Evolutionary conservation across 164 flowering plant genomes (phyloP).

Genomic region (Chloranthus sessilifolius): DNA sequence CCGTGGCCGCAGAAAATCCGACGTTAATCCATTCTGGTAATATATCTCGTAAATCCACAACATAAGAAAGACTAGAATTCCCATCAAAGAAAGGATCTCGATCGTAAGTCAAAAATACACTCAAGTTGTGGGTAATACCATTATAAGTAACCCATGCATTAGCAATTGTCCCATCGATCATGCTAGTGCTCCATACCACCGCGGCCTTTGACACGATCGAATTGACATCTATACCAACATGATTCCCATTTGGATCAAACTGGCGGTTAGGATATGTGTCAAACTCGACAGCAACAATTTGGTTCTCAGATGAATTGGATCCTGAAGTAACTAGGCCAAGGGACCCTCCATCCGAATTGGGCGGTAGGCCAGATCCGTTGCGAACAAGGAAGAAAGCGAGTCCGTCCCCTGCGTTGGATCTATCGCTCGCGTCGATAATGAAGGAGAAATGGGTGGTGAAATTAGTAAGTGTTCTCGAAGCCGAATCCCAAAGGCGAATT

Average conservation of each 20-base stretch:
- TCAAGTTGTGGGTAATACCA: slow-evolving; percentile 18
- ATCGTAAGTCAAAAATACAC: slow-evolving; percentile 6
- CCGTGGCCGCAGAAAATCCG: slow-evolving; percentile 24
- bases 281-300: slow-evolving; percentile 35
- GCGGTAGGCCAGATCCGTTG: slow-evolving; percentile 17
- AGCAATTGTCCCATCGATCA: slow-evolving; percentile 1
- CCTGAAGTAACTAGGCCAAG: slow-evolving; percentile 30
- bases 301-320: slow-evolving; percentile 1
- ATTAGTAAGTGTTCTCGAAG: slow-evolving; percentile 24
- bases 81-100: background rate
- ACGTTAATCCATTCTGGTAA: slow-evolving; percentile 24
- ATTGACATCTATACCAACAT: slow-evolving; percentile 36
- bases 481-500: slow-evolving; percentile 33
- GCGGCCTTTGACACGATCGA: slow-evolving; percentile 17
- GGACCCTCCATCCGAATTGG: slow-evolving; percentile 24
- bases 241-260: slow-evolving; percentile 28
- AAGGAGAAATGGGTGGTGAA: slow-evolving; percentile 48
- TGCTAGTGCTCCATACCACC: slow-evolving; percentile 19
- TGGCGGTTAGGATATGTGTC: slow-evolving; percentile 21
- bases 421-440: slow-evolving; percentile 14
- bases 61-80: background rate
- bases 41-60: slow-evolving; percentile 18
- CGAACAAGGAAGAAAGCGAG: slow-evolving; percentile 48
- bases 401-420: slow-evolving; percentile 27
- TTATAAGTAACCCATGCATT: slow-evolving; percentile 31